phyloP scores from a whole-genome alignment of 768 basidiomycete genomes.

The Russula brevipes region DNA sequence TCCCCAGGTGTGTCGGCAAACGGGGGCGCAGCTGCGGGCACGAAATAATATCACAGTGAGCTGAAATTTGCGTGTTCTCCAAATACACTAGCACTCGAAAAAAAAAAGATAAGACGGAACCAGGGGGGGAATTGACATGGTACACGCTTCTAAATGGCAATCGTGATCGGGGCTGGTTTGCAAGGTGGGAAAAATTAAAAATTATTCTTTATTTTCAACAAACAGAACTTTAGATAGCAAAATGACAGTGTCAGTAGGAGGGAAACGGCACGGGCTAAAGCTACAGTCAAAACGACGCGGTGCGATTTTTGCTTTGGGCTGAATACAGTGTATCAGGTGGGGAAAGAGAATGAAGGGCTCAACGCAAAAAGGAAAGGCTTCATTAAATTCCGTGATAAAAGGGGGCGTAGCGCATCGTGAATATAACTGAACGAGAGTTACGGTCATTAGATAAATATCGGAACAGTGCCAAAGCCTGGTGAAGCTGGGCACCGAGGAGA shows the following conservation, averaged over 20 bases:
- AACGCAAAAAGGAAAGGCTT: not conserved
- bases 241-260: not conserved
- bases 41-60: too few species aligned
- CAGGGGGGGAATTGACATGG: not conserved
- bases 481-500: not conserved
- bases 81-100: too few species aligned
- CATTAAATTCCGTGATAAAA: not conserved
- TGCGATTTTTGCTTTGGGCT: not conserved
- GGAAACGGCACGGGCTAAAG: not conserved
- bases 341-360: not conserved
- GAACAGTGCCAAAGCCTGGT: not conserved
- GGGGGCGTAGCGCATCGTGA: not conserved
- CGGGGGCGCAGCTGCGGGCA: too few species aligned
- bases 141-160: not conserved
- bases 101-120: too few species aligned
- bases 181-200: not conserved
- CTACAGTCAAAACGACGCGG: constrained; percentile 2
- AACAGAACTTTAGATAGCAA: not conserved
- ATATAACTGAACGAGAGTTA: not conserved
- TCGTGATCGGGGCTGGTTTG: not conserved
- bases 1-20: too few species aligned
- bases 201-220: constrained; percentile 2
- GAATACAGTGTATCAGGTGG: not conserved
- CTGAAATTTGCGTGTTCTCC: too few species aligned
- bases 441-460: not conserved